phyloP scores from a whole-genome alignment of 2,329 filamentous ascomycete species.

The Fusarium citri region DNA sequence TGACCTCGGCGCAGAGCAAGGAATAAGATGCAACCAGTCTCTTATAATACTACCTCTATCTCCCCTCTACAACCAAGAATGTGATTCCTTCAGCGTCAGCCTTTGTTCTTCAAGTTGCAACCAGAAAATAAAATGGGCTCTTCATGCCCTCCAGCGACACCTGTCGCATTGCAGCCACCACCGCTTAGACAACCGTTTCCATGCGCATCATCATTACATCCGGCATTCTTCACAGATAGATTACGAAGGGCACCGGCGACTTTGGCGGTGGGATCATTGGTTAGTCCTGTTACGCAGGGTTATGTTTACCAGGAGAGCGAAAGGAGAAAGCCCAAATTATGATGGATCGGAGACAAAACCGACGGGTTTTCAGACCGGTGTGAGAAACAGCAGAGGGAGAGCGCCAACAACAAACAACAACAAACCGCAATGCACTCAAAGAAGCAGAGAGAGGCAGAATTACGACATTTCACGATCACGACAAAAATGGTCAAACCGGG shows the following conservation, averaged over 20 bases:
- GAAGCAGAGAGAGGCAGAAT: not conserved
- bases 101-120: not conserved
- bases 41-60: conserved; percentile 8
- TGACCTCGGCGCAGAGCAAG: conserved; percentile 28
- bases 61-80: conserved; percentile 24
- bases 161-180: conserved; percentile 25
- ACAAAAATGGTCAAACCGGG: conserved; percentile 3
- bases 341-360: conserved; percentile 33
- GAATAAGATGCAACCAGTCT: not conserved
- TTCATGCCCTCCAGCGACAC: conserved; percentile 23
- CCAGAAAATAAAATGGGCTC: conserved; percentile 23
- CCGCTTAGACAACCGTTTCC: conserved; percentile 18
- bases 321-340: conserved; percentile 51
- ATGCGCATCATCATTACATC: conserved; percentile 70
- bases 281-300: conserved; percentile 68
- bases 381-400: conserved; percentile 1
- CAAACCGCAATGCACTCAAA: not conserved
- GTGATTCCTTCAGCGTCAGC: conserved; percentile 9
- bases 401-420: not conserved
- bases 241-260: conserved; percentile 66
- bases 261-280: conserved; percentile 33
- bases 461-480: conserved; percentile 7
- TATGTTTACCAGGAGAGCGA: conserved; percentile 67
- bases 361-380: not conserved
- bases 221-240: conserved; percentile 79